Evolutionary conservation across 2,329 filamentous ascomycete genomes (phyloP).

Genomic region (Colletotrichum trifolii): DNA sequence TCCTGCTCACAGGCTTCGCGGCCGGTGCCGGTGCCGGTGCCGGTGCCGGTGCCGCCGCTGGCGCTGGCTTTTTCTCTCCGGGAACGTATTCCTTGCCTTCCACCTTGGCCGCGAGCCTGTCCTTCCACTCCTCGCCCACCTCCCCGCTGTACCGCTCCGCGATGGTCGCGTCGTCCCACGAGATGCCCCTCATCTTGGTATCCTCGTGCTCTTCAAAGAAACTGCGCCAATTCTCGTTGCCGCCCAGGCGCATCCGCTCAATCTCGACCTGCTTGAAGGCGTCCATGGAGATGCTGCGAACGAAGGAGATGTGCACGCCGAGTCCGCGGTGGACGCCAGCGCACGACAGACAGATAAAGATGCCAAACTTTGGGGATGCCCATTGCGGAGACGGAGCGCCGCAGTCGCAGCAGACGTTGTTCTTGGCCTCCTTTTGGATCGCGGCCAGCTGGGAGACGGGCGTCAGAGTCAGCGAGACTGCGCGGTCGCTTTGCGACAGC

Average conservation of each 20-base stretch:
- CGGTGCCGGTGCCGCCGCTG: constrained; percentile 42
- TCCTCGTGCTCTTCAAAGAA: constrained; percentile 84
- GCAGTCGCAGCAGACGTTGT: constrained; percentile 95
- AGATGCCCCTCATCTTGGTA: constrained; percentile 73
- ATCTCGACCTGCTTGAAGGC: constrained; percentile 95
- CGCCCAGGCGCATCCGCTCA: constrained; percentile 90
- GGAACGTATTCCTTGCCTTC: constrained; percentile 89
- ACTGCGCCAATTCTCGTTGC: constrained; percentile 85
- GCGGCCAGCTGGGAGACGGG: constrained; percentile 75
- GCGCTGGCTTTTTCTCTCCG: constrained; percentile 66
- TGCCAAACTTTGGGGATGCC: constrained; percentile 96
- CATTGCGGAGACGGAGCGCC: constrained; percentile 96
- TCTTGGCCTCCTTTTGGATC: constrained; percentile 90
- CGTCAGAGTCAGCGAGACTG: constrained; percentile 20
- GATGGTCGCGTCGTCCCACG: constrained; percentile 89
- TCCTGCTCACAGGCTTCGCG: constrained; percentile 50
- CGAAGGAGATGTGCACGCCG: constrained; percentile 98
- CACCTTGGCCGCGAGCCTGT: constrained; percentile 85
- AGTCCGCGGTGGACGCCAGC: constrained; percentile 94
- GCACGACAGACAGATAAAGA: constrained; percentile 98
- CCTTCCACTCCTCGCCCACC: constrained; percentile 95
- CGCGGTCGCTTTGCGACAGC: constrained; percentile 13
- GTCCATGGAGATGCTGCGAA: constrained; percentile 98
- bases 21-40: constrained; percentile 44
- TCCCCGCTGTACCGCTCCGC: constrained; percentile 91